Evolutionary conservation across 2,329 filamentous ascomycete genomes (phyloP).

Genomic region (Dactylellina parvicollis): DNA sequence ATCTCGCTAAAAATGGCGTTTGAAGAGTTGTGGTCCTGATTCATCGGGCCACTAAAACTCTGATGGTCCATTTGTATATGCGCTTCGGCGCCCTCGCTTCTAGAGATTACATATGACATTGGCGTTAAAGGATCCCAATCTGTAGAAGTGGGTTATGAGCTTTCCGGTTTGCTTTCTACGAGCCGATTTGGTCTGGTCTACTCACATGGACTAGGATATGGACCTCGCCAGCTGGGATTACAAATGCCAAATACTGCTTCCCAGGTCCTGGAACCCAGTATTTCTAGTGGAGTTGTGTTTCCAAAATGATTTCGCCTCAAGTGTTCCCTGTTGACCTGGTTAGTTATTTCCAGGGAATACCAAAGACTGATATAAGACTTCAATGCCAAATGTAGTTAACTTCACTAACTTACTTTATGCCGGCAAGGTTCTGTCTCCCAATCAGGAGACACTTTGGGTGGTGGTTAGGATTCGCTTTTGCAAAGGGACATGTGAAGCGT

Average conservation of each 20-base stretch:
- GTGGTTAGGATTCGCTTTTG: background rate
- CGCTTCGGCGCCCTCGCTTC: background rate
- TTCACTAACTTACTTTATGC: background rate
- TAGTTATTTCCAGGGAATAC: background rate
- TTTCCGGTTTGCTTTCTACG: background rate
- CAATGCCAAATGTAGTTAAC: background rate
- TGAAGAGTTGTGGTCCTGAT: no score
- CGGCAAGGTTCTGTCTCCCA: background rate
- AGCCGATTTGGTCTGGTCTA: background rate
- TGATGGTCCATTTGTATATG: background rate
- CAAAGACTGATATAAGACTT: background rate
- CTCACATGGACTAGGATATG: background rate
- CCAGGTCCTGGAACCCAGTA: background rate
- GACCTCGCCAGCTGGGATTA: background rate
- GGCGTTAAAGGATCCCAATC: background rate
- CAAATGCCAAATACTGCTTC: background rate
- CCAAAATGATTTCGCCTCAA: slow-evolving; percentile 13
- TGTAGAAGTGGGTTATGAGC: background rate
- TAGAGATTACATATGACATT: background rate
- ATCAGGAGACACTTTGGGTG: background rate
- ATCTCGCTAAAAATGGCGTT: no score
- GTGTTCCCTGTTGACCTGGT: slow-evolving; percentile 6
- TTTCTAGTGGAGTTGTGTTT: background rate
- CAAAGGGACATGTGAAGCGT: slow-evolving; percentile 1
- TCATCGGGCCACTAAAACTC: no score